phyloP scores from a whole-genome alignment of 805 yeast genomes.

The Metschnikowia cerradonensis region DNA sequence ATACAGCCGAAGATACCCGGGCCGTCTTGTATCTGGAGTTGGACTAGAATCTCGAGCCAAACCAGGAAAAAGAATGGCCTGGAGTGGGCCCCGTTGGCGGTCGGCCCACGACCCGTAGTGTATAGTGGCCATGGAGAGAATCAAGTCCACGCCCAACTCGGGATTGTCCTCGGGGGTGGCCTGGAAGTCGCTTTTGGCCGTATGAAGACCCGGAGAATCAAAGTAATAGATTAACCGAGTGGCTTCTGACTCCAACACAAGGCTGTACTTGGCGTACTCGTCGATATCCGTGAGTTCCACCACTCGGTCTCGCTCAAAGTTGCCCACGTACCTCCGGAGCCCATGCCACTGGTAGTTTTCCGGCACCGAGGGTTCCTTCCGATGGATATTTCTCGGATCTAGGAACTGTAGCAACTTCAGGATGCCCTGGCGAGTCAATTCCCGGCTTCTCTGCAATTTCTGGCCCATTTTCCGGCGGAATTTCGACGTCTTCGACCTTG shows the following conservation, averaged over 20 bases:
- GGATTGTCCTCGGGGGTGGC: slow-evolving; percentile 19
- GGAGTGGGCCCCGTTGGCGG: slow-evolving; percentile 67
- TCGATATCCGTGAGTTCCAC: slow-evolving; percentile 34
- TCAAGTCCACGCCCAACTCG: slow-evolving; percentile 54
- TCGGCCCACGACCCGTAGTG: slow-evolving; percentile 97
- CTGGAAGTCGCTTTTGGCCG: slow-evolving; percentile 5
- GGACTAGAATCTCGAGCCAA: slow-evolving; percentile 52
- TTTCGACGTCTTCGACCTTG: neutral
- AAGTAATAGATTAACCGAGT: slow-evolving; percentile 57
- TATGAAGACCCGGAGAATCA: slow-evolving; percentile 61
- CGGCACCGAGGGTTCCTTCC: neutral
- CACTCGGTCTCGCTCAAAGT: slow-evolving; percentile 25
- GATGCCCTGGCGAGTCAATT: neutral
- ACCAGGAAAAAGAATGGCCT: slow-evolving; percentile 63
- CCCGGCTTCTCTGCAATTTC: neutral
- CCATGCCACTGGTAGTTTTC: slow-evolving; percentile 65
- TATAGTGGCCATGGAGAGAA: slow-evolving; percentile 56
- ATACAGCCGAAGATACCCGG: slow-evolving; percentile 54
- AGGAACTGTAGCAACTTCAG: neutral
- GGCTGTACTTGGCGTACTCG: slow-evolving; percentile 82
- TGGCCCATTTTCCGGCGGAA: neutral
- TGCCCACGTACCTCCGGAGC: slow-evolving; percentile 59
- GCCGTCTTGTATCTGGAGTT: slow-evolving; percentile 16
- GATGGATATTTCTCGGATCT: neutral
- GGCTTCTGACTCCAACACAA: slow-evolving; percentile 57